Evolutionary conservation across 2,329 filamentous ascomycete species (phyloP).

Genomic region (Sodiomyces alkalinus): DNA sequence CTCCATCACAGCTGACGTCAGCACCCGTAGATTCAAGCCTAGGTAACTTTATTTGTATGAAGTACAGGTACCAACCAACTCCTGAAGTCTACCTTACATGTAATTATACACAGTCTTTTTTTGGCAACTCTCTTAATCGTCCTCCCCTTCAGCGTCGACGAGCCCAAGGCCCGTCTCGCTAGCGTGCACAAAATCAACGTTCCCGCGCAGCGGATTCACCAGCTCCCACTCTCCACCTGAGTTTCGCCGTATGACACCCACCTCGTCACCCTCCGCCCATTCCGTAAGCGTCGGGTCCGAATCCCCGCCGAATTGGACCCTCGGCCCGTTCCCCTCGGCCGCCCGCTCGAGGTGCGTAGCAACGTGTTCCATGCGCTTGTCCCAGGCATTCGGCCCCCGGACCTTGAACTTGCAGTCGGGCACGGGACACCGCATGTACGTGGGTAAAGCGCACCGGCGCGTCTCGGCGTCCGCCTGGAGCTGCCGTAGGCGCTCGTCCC

Average conservation of each 20-base stretch:
- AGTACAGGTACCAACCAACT: too few species aligned
- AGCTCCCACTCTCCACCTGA: constrained; percentile 16
- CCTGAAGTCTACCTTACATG: too few species aligned
- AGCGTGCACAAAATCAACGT: not conserved
- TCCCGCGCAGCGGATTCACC: constrained; percentile 14
- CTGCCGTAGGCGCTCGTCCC: constrained; percentile 37
- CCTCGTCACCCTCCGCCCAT: constrained; percentile 22
- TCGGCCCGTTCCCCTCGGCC: constrained; percentile 14
- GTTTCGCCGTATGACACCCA: constrained; percentile 19
- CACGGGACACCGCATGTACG: constrained; percentile 44
- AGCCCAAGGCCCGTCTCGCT: constrained; percentile 2
- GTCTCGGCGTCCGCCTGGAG: constrained; percentile 45
- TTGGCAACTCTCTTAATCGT: constrained; percentile 3
- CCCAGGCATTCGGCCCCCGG: constrained; percentile 52
- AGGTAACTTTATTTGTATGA: too few species aligned
- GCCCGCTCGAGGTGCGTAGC: constrained; percentile 59
- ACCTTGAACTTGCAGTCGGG: constrained; percentile 45
- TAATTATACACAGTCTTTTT: not conserved
- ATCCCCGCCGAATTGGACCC: constrained; percentile 22
- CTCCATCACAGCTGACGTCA: too few species aligned
- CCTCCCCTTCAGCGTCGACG: constrained; percentile 8
- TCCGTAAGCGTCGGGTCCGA: constrained; percentile 21
- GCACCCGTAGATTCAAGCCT: too few species aligned
- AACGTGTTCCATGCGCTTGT: constrained; percentile 76
- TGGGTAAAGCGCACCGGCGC: constrained; percentile 46